Evolutionary conservation across 495 filamentous ascomycete genomes (phyloP), one percentile per base, ranked within the genome.

Genomic region (Penicillium herquei): DNA sequence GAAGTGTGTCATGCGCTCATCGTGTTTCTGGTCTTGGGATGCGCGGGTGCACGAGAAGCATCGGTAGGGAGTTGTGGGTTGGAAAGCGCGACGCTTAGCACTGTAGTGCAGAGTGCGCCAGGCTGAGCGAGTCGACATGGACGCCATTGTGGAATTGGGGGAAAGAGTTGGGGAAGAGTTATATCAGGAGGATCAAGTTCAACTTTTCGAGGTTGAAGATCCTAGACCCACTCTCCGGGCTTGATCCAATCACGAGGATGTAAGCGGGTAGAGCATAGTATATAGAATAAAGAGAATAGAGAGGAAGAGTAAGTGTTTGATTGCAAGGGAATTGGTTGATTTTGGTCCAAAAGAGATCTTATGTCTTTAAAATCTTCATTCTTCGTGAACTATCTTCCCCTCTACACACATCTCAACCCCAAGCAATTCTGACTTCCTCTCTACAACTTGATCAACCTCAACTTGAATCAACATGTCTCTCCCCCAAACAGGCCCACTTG

Each of bases 1-100:
- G 67, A 98, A 98, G 74, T 97, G 91, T 33, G 94, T 98, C 51
- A 88, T 90, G 63, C 78, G 71, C 14, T 84, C 79, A 53, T 81
- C 63, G 49, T 74, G 52, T 62, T 58, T 63, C 54, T 74, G 74
- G 21, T 78, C 71, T 54, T 81, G 73, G 43, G 71, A 66, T 21
- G 64, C 76, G 42, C 61, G 55, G 18, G 82, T 75, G 68, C 77
- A 81, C 41, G 82, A 83, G 58, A 87, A 80, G 64, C 78, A 79
- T 54, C 82, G 72, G 61, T 79, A 79, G 37, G 74, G 70, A 30
- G 66, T 64, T 12, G 65, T 37, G 0, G 66, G 50, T 12, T 67
- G 59, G 47, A 56, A 57, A 7, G 63, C 51, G 50, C 65, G 66
- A 52, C 64, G 67, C 42, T 67, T 64, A 0, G 71, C 57, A 49